Percentiles rank a stretch among this genome's conserved stretches.
Evolutionary conservation across 805 yeast genomes (phyloP).

Genomic region (Saccharomycopsis javanensis): DNA sequence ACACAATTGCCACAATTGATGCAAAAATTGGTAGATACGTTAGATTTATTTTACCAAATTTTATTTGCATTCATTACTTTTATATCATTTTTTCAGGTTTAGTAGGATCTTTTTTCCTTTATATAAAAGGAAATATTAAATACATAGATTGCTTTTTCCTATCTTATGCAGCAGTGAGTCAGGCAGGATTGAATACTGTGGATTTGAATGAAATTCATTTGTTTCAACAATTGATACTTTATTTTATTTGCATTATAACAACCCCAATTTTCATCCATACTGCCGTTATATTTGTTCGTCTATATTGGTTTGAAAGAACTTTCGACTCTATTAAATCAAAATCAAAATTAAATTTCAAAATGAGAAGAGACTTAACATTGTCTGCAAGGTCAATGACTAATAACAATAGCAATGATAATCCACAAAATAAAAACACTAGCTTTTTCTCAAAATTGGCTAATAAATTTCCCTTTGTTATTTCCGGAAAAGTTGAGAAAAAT

Average conservation of each 20-base stretch:
- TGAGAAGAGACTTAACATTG: slow-evolving; percentile 72
- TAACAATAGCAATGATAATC: background rate
- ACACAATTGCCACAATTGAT: background rate
- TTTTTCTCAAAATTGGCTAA: background rate
- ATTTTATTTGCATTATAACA: slow-evolving; percentile 51
- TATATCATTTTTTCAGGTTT: slow-evolving; percentile 55
- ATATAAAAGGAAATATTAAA: slow-evolving; percentile 52
- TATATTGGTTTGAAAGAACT: slow-evolving; percentile 82
- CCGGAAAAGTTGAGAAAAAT: slow-evolving; percentile 11
- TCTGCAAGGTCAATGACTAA: slow-evolving; percentile 36
- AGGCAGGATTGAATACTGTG: slow-evolving; percentile 84
- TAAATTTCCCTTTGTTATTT: background rate
- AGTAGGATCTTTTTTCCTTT: slow-evolving; percentile 64
- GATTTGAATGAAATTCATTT: slow-evolving; percentile 51
- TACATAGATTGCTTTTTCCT: slow-evolving; percentile 79
- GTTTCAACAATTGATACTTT: slow-evolving; percentile 75
- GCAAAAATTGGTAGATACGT: slow-evolving; percentile 4
- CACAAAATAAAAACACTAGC: background rate
- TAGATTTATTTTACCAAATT: slow-evolving; percentile 29
- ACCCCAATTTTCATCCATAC: slow-evolving; percentile 90
- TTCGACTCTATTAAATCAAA: slow-evolving; percentile 72
- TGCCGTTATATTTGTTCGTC: slow-evolving; percentile 59
- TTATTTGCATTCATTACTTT: slow-evolving; percentile 57
- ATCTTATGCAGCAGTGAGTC: slow-evolving; percentile 71
- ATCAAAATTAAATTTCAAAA: slow-evolving; percentile 69